Percentiles rank a stretch among this genome's conserved stretches.
Conservation (phyloP, 257 asterid species). For the Plectranthus barbatus region DNA sequence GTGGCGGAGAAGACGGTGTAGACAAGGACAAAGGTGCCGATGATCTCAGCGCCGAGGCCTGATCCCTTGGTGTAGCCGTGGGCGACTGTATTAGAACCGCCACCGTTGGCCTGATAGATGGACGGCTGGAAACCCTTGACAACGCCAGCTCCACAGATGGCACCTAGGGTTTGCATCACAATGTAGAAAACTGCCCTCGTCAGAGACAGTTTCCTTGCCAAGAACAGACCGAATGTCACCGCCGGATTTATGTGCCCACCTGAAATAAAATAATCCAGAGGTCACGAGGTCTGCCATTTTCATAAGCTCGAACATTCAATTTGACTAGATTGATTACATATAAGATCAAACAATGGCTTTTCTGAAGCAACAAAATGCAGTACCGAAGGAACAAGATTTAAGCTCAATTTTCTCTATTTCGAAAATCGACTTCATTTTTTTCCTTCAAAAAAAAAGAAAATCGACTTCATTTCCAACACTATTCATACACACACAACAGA, state of each 20-base stretch:
- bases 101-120: slow-evolving; percentile 35
- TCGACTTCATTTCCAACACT: too few species aligned
- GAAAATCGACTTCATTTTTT: too few species aligned
- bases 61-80: slow-evolving; percentile 71
- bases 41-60: too few species aligned
- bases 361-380: neutral
- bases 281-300: too few species aligned
- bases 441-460: too few species aligned
- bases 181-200: slow-evolving; percentile 65
- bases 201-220: slow-evolving; percentile 66
- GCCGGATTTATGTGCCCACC: slow-evolving; percentile 92
- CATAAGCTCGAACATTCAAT: too few species aligned
- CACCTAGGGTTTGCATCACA: slow-evolving; percentile 78
- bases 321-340: too few species aligned
- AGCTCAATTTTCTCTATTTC: too few species aligned
- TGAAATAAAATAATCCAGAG: slow-evolving; percentile 4
- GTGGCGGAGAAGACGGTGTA: too few species aligned
- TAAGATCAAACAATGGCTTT: neutral
- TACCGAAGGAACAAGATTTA: neutral
- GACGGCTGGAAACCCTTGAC: slow-evolving; percentile 69
- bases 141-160: slow-evolving; percentile 77
- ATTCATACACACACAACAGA: neutral
- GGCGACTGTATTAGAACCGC: slow-evolving; percentile 55
- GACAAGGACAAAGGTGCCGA: too few species aligned
- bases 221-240: slow-evolving; percentile 70